Evolutionary conservation across 768 basidiomycete genomes (phyloP).

Genomic region (Lactifluus rugatus): DNA sequence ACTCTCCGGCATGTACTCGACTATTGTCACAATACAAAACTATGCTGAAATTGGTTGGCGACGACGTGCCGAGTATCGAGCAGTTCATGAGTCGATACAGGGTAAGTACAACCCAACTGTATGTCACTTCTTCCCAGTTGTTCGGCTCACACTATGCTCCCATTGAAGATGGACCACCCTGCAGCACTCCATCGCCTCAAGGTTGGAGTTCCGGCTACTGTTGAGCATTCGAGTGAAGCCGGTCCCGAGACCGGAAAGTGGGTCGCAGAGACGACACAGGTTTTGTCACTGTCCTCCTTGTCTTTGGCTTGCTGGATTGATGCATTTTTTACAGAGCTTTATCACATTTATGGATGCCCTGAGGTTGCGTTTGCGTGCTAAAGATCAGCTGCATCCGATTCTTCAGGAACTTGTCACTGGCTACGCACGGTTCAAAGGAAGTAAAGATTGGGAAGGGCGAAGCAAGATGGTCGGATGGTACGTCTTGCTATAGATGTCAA

Average conservation of each 20-base stretch:
- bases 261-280: conserved; percentile 97
- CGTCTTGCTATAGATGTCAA: conserved; percentile 21
- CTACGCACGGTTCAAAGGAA: conserved; percentile 89
- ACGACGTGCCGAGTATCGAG: conserved; percentile 77
- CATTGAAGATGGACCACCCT: conserved; percentile 74
- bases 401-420: conserved; percentile 92
- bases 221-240: conserved; percentile 89
- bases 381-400: conserved; percentile 92
- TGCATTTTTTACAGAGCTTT: conserved; percentile 55
- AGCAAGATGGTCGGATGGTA: conserved; percentile 91
- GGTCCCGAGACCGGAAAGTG: conserved; percentile 92
- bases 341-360: conserved; percentile 99
- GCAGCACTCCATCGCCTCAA: conserved; percentile 85
- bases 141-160: background rate
- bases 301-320: background rate
- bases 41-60: conserved; percentile 89
- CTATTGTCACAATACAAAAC: conserved; percentile 97
- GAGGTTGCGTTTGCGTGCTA: conserved; percentile 86
- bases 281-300: conserved; percentile 24
- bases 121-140: background rate
- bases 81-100: conserved; percentile 85
- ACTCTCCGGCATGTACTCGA: conserved; percentile 90
- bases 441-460: conserved; percentile 93
- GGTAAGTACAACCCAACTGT: conserved; percentile 21
- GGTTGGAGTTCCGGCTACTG: conserved; percentile 92